Conservation (phyloP, 257 asterid species). For the Solanum chilense region DNA sequence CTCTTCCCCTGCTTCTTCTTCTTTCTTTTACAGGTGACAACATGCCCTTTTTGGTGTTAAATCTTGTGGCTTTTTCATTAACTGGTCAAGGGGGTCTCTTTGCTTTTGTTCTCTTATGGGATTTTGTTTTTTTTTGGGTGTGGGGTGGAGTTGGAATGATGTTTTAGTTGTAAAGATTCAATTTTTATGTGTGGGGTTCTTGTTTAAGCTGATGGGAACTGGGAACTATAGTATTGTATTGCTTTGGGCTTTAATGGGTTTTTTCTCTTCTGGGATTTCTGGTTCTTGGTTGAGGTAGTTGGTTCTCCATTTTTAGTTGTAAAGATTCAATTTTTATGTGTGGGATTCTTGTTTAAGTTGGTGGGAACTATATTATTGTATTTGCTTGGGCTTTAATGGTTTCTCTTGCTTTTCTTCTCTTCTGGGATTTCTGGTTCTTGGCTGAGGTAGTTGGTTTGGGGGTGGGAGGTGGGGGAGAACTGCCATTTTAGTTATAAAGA, state of each 20-base stretch:
- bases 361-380: not conserved
- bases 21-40: constrained; percentile 47
- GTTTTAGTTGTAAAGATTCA: not conserved
- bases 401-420: not conserved
- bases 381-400: not conserved
- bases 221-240: not conserved
- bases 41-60: not conserved
- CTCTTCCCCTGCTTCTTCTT: constrained; percentile 34
- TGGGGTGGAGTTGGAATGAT: not conserved
- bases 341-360: not conserved
- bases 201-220: not conserved
- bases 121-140: not conserved
- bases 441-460: not conserved
- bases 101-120: not conserved
- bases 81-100: not conserved
- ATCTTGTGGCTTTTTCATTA: not conserved
- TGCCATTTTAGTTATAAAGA: too few relatives aligned
- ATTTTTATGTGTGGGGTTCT: not conserved
- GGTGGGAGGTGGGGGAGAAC: not conserved
- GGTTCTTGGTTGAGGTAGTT: not conserved
- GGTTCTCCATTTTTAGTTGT: not conserved
- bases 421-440: not conserved
- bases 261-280: not conserved
- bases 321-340: not conserved
- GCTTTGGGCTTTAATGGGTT: not conserved